A percentile compares a stretch with the other conserved stretches of the same genome.
Conservation (phyloP, 768 basidiomycete species). For the Ramaria sp. region DNA sequence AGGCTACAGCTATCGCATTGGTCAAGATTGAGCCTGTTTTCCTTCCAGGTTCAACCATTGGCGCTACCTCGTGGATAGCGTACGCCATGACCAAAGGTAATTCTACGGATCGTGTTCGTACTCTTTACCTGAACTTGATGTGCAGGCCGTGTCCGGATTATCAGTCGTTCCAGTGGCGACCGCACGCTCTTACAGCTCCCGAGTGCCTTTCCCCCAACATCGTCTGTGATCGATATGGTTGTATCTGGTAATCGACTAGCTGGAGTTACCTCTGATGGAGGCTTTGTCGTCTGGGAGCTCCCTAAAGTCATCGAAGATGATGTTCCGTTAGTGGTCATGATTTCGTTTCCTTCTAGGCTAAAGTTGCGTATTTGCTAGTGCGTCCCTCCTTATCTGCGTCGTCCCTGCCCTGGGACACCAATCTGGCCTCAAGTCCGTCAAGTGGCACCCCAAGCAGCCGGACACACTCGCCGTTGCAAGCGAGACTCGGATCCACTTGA, state of each 20-base stretch:
- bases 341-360: neutral
- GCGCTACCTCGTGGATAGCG: slow-evolving; percentile 86
- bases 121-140: neutral
- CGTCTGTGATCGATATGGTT: slow-evolving; percentile 77
- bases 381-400: slow-evolving; percentile 58
- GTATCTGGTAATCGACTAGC: slow-evolving; percentile 74
- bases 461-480: slow-evolving; percentile 79
- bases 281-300: slow-evolving; percentile 82
- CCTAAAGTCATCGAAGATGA: slow-evolving; percentile 79
- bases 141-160: slow-evolving; percentile 73
- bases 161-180: slow-evolving; percentile 80
- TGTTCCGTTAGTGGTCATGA: slow-evolving; percentile 51
- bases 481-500: slow-evolving; percentile 60
- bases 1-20: slow-evolving; percentile 83
- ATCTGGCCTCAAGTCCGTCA: slow-evolving; percentile 65
- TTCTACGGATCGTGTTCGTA: neutral
- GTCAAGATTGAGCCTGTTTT: slow-evolving; percentile 81
- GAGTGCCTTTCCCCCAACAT: slow-evolving; percentile 43
- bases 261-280: slow-evolving; percentile 80
- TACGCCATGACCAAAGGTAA: slow-evolving; percentile 83
- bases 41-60: slow-evolving; percentile 78
- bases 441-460: slow-evolving; percentile 80
- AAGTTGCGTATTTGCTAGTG: slow-evolving; percentile 29
- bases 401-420: slow-evolving; percentile 44
- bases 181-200: slow-evolving; percentile 75